Conservation (phyloP, 805 yeast genomes). For the Saccharomycopsis babjevae region DNA sequence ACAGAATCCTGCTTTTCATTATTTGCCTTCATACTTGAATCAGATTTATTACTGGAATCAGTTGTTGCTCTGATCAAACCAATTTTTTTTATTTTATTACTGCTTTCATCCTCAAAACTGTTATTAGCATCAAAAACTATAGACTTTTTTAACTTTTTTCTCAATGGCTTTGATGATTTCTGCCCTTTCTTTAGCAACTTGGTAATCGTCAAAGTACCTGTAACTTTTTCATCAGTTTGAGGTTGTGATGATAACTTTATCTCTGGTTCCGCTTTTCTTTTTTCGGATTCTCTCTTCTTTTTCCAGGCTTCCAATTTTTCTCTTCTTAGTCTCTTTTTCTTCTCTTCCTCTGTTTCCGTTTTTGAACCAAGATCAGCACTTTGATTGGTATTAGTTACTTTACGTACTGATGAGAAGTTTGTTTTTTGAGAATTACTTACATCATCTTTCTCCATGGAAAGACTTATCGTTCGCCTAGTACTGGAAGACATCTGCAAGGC, state of each 20-base stretch:
- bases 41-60: background rate
- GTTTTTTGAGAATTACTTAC: background rate
- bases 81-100: background rate
- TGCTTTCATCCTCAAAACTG: background rate
- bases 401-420: background rate
- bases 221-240: background rate
- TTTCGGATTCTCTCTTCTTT: conserved; percentile 26
- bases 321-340: conserved; percentile 15
- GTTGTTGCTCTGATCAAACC: background rate
- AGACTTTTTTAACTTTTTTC: background rate
- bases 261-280: background rate
- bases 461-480: background rate
- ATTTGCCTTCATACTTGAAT: background rate
- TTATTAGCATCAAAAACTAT: background rate
- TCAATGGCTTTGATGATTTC: background rate
- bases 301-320: conserved; percentile 44
- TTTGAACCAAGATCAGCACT: background rate
- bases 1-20: background rate
- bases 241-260: background rate
- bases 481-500: background rate
- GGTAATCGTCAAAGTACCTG: background rate
- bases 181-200: background rate
- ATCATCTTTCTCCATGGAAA: background rate
- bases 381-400: background rate
- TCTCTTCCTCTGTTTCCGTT: conserved; percentile 5